phyloP scores from a whole-genome alignment of 106 monocot species.

The Posidonia australis region DNA sequence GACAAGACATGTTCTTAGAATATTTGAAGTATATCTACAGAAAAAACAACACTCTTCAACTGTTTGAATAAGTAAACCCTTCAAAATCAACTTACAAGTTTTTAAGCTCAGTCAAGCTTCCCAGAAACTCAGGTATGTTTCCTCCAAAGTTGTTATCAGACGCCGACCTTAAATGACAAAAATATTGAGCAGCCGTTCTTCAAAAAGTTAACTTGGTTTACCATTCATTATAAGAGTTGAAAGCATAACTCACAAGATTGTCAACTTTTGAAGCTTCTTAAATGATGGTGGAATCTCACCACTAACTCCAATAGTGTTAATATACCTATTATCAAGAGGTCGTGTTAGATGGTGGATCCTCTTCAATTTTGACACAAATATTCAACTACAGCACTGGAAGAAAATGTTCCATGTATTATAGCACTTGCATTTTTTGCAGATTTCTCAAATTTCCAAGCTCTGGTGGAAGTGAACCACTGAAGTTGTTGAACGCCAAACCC shows the following conservation, averaged over 20 bases:
- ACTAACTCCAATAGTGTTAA: neutral
- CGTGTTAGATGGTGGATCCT: no score
- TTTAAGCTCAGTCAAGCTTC: conserved; percentile 8
- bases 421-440: conserved; percentile 5
- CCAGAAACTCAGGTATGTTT: conserved; percentile 18
- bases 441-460: conserved; percentile 10
- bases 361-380: neutral
- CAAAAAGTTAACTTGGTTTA: neutral
- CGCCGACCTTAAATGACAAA: conserved; percentile 1
- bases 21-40: neutral
- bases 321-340: neutral
- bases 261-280: neutral
- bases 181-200: neutral
- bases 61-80: neutral
- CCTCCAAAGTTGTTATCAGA: conserved; percentile 17
- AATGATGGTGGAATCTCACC: conserved; percentile 5
- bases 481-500: neutral
- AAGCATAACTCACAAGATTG: neutral
- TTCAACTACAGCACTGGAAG: neutral
- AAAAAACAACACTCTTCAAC: neutral
- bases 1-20: no score
- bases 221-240: no score
- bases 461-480: conserved; percentile 1
- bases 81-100: neutral
- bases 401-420: neutral